Percentiles rank a stretch among this genome's conserved stretches.
phyloP scores from a whole-genome alignment of 2,329 filamentous ascomycete species.

The Nemania sp. region DNA sequence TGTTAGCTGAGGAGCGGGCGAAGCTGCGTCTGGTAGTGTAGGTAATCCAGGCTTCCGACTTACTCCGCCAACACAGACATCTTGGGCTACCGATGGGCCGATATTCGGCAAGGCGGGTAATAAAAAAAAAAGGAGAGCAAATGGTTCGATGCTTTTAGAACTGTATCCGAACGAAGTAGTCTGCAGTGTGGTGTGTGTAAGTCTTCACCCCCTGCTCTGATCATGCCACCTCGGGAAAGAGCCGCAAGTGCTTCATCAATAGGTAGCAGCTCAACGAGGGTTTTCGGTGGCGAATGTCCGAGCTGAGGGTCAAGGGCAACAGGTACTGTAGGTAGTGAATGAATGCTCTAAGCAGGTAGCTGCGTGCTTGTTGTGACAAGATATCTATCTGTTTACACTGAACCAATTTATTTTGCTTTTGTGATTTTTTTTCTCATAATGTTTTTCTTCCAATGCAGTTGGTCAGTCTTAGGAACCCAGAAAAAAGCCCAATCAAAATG shows the following conservation, averaged over 20 bases:
- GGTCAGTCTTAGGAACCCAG: too few species aligned
- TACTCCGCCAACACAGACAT: conserved; percentile 57
- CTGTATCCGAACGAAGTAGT: conserved; percentile 5
- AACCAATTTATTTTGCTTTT: too few species aligned
- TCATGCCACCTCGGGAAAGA: conserved; percentile 31
- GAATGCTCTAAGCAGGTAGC: too few species aligned
- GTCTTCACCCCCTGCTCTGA: conserved; percentile 29
- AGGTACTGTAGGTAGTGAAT: too few species aligned
- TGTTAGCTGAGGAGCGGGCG: conserved; percentile 22
- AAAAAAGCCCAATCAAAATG: too few species aligned
- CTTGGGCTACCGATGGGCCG: conserved; percentile 18
- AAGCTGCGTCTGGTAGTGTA: conserved; percentile 12
- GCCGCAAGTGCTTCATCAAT: conserved; percentile 12
- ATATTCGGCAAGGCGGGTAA: conserved; percentile 14
- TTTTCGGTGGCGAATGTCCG: too few species aligned
- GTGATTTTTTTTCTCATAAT: conserved; percentile 31
- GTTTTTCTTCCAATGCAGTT: not conserved
- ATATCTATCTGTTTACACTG: too few species aligned
- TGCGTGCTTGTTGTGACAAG: too few species aligned
- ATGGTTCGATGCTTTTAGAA: conserved; percentile 29
- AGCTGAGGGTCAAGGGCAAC: too few species aligned
- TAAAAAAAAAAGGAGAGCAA: conserved; percentile 18
- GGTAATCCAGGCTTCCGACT: conserved; percentile 40
- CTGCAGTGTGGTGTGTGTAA: not conserved
- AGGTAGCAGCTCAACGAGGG: not conserved